Evolutionary conservation across 331 rosid genomes (phyloP), one percentile per base, ranked within the genome.

Genomic region (Rhamnella rubrinervis): DNA sequence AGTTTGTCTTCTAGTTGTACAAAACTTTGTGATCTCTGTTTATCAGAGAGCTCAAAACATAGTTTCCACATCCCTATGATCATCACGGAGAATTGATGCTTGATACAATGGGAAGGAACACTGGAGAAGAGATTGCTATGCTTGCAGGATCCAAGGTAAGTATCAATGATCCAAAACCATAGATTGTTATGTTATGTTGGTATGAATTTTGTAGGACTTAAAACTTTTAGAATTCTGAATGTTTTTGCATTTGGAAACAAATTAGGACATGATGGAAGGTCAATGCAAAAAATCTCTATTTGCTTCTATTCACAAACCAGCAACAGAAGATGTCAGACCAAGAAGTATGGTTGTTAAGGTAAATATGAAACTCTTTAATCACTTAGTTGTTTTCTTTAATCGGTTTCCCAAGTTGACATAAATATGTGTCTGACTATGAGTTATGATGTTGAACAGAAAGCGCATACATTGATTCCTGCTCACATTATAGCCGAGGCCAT

Each of bases 21-120:
- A 57, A 55, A 57, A 73, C 47, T 58, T 73, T 78, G 72, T 39
- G 40, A 71, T 61, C 21, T 61, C 38, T 57, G 53, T 18, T 44
- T 55, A 59, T 35, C 18, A 64, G 44, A 28, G n/a, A 28, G n/a
- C 59, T 15, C 46, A 50, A 67, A 66, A 17, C 16, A 49, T 20
- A 57, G 56, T 19, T 72, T 59, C 64, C 58, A 40, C 61, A 72
- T 39, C 59, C 82, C 77, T 57, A 44, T 51, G 80, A 75, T 71
- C 69, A 67, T 59, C 63, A 60, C 67, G 72, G 73, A 59, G 59
- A 78, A 62, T 52, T n/a, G 19, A 63, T 71, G 40, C 67, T 52
- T n/a, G 19, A 63, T 68, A 47, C 67, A 38, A 82, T 80, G 89
- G 85, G 91, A 77, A 91, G 84, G 58, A 92, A 92, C 84, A 78